These are phyloP conservation scores for Tricholoma matsutake DNA, from an alignment of 768 basidiomycete genomes.

Conservation along the genomic window DNA sequence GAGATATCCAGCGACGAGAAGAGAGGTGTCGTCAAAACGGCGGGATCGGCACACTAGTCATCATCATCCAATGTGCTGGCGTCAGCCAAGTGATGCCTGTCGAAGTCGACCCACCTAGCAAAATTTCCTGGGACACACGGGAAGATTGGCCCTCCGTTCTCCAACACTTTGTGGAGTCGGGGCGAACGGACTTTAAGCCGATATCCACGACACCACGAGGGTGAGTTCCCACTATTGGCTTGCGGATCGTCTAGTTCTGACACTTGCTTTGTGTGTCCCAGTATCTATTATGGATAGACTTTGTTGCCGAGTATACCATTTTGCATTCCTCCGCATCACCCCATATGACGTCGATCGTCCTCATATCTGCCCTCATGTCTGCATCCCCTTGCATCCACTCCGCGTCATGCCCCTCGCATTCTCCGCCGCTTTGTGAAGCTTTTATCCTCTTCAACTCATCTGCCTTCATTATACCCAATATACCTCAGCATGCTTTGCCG, in stretches of 20 bases:
- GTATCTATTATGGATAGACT: slow-evolving; percentile 42
- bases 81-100: slow-evolving; percentile 85
- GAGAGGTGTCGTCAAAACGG: slow-evolving; percentile 73
- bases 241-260: slow-evolving; percentile 9
- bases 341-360: slow-evolving; percentile 16
- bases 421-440: not conserved
- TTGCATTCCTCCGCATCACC: not conserved
- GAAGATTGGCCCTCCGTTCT: slow-evolving; percentile 74
- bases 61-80: slow-evolving; percentile 73
- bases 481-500: slow-evolving; percentile 16
- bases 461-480: slow-evolving; percentile 10
- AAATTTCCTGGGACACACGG: slow-evolving; percentile 72
- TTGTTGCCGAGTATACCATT: slow-evolving; percentile 2
- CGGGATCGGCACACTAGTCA: slow-evolving; percentile 71
- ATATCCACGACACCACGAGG: slow-evolving; percentile 74
- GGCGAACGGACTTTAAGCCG: slow-evolving; percentile 78
- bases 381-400: slow-evolving; percentile 3
- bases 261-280: slow-evolving; percentile 16
- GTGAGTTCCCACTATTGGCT: slow-evolving; percentile 38
- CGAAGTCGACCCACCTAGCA: slow-evolving; percentile 75
- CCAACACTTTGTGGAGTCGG: slow-evolving; percentile 66
- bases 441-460: slow-evolving; percentile 14
- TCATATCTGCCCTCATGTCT: not conserved
- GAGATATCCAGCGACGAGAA: slow-evolving; percentile 76
- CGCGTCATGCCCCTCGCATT: not conserved